Evolutionary conservation across 495 filamentous ascomycete genomes (phyloP).

Genomic region (Annulohypoxylon moriforme): DNA sequence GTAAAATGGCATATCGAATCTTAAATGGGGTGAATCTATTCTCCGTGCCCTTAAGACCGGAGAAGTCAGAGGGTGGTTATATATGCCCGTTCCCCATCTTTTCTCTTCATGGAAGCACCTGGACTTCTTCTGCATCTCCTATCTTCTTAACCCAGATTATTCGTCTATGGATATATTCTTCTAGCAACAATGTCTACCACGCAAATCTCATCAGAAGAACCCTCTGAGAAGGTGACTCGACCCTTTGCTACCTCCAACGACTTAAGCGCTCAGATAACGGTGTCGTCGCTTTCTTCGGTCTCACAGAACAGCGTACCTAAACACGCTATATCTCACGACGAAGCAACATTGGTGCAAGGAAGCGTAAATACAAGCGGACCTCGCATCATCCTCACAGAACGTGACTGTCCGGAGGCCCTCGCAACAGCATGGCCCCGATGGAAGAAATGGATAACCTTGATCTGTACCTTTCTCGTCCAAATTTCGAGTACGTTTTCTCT

Average conservation of each 20-base stretch:
- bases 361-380: slow-evolving; percentile 43
- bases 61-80: slow-evolving; percentile 4
- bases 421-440: slow-evolving; percentile 69
- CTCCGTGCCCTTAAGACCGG: not conserved
- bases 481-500: slow-evolving; percentile 63
- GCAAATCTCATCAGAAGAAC: not conserved
- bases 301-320: slow-evolving; percentile 17
- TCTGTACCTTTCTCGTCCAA: slow-evolving; percentile 78
- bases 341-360: slow-evolving; percentile 1
- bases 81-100: slow-evolving; percentile 6
- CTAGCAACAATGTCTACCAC: not conserved
- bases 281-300: not conserved
- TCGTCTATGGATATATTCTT: not conserved
- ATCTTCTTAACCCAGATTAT: not conserved
- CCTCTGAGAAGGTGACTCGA: not conserved
- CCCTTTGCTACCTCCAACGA: not conserved
- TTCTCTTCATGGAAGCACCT: slow-evolving; percentile 14
- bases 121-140: not conserved
- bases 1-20: slow-evolving; percentile 12
- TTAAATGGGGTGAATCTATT: slow-evolving; percentile 28
- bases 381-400: slow-evolving; percentile 60
- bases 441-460: slow-evolving; percentile 80
- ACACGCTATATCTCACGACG: slow-evolving; percentile 30
- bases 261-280: not conserved
- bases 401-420: slow-evolving; percentile 70